Evolutionary conservation across 2,329 filamentous ascomycete species (phyloP).

Genomic region (Curvularia eragrostidis): DNA sequence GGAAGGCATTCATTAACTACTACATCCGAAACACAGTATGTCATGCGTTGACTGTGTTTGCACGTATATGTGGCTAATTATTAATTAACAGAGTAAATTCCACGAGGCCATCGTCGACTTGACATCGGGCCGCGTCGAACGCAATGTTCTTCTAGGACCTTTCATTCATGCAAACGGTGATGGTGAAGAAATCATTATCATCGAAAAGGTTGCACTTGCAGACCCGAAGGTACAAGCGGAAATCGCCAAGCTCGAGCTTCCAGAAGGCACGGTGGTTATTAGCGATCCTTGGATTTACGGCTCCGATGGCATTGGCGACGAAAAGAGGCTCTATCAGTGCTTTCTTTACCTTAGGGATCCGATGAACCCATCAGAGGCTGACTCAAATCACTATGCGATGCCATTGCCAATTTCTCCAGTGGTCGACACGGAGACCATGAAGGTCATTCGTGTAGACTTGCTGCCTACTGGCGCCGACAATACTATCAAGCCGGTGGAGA

Average conservation of each 20-base stretch:
- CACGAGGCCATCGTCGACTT: slow-evolving; percentile 67
- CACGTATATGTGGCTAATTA: slow-evolving; percentile 8
- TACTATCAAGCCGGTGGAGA: slow-evolving; percentile 61
- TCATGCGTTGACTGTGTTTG: not conserved
- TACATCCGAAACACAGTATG: slow-evolving; percentile 66
- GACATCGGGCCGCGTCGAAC: slow-evolving; percentile 58
- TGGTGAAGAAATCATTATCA: slow-evolving; percentile 64
- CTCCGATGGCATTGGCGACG: slow-evolving; percentile 57
- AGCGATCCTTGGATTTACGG: slow-evolving; percentile 75
- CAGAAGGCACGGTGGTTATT: slow-evolving; percentile 63
- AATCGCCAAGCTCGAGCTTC: slow-evolving; percentile 65
- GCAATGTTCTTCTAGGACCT: slow-evolving; percentile 64
- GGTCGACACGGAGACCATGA: slow-evolving; percentile 66
- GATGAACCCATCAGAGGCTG: slow-evolving; percentile 63
- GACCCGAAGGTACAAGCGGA: slow-evolving; percentile 65
- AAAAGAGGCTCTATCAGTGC: slow-evolving; percentile 64
- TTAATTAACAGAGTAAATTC: slow-evolving; percentile 61
- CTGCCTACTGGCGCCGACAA: slow-evolving; percentile 71
- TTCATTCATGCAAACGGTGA: slow-evolving; percentile 66
- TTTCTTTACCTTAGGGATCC: slow-evolving; percentile 72
- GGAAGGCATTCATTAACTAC: slow-evolving; percentile 65
- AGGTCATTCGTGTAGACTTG: slow-evolving; percentile 72
- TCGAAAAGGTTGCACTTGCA: slow-evolving; percentile 63
- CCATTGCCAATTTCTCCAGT: slow-evolving; percentile 73
- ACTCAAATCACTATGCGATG: slow-evolving; percentile 73